phyloP scores from a whole-genome alignment of 257 asterid species.

The Scutellaria galericulata region DNA sequence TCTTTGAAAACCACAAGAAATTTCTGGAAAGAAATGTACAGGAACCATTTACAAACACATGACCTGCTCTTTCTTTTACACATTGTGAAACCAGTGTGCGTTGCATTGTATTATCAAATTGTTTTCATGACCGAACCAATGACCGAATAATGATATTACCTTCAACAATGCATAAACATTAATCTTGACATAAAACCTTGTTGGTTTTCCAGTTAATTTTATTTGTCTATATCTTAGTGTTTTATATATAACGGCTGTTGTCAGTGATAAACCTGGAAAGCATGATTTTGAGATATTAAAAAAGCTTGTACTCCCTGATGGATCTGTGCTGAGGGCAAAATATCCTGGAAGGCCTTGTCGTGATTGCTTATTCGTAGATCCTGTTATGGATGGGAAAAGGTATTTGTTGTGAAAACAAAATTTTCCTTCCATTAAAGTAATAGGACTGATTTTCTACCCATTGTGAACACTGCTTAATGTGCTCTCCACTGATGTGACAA shows the following conservation, averaged over 20 bases:
- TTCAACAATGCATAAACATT: background rate
- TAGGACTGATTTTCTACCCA: no score
- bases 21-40: no score
- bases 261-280: slow-evolving; percentile 65
- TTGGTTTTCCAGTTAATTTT: background rate
- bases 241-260: background rate
- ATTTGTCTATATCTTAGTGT: background rate
- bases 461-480: no score
- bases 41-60: no score
- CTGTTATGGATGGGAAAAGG: slow-evolving; percentile 61
- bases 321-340: slow-evolving; percentile 59
- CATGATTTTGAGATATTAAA: slow-evolving; percentile 59
- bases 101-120: no score
- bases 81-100: no score
- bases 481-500: no score
- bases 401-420: slow-evolving; percentile 8
- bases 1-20: no score
- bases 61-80: no score
- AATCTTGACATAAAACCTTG: background rate
- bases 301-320: slow-evolving; percentile 63
- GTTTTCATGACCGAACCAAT: no score
- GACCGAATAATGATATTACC: background rate
- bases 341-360: slow-evolving; percentile 58
- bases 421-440: background rate
- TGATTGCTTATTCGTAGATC: slow-evolving; percentile 60